A percentile compares a stretch with the other conserved stretches of the same genome.
These are phyloP conservation scores for Firmiana major DNA, from an alignment of 345 rosid species.

Conservation along the genomic window DNA sequence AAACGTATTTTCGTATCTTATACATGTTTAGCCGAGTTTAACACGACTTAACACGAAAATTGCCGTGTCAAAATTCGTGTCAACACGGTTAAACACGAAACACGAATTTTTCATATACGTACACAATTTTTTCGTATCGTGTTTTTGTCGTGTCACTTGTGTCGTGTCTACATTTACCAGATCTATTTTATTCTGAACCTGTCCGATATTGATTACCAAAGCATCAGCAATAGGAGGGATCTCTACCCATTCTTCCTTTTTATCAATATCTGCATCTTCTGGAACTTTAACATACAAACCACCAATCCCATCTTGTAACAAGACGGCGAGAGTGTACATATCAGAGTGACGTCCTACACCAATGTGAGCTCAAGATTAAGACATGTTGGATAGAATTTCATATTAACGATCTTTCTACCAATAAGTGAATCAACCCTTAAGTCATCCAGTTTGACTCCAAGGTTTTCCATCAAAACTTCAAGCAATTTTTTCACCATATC, in stretches of 20 bases:
- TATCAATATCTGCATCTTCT: not conserved
- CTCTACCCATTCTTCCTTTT: constrained; percentile 20
- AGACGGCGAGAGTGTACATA: not conserved
- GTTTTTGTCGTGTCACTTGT: no score
- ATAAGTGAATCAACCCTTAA: constrained; percentile 32
- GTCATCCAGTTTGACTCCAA: constrained; percentile 37
- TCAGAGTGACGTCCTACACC: constrained; percentile 51
- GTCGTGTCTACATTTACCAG: no score
- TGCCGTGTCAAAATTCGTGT: no score
- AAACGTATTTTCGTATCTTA: no score
- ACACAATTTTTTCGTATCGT: no score
- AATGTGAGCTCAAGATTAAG: constrained; percentile 52
- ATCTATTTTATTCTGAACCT: constrained; percentile 14
- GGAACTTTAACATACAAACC: not conserved
- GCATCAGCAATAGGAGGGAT: constrained; percentile 41
- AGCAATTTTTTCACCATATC: constrained; percentile 38
- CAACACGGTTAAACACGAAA: no score
- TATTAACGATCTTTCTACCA: constrained; percentile 47
- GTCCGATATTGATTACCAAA: constrained; percentile 39
- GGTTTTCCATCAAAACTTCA: constrained; percentile 34
- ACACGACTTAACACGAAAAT: no score
- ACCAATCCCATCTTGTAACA: constrained; percentile 7
- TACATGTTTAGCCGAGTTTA: no score
- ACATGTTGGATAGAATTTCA: constrained; percentile 57
- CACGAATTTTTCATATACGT: no score